Evolutionary conservation across 148 eudicot genomes (phyloP).

Genomic region (Oxyria digyna): DNA sequence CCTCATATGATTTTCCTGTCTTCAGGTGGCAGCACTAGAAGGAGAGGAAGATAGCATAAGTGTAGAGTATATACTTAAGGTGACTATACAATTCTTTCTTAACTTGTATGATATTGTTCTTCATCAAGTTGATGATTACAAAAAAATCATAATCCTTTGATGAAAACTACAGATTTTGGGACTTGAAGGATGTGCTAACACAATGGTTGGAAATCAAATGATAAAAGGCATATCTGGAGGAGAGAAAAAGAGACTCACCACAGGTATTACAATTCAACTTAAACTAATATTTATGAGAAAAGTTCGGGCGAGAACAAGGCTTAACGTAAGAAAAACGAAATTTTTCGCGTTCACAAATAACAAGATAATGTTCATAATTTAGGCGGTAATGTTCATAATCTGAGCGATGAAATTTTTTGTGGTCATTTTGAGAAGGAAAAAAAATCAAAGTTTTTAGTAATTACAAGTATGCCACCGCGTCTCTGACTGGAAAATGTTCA

Average conservation of each 20-base stretch:
- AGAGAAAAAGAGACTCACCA: conserved; percentile 17
- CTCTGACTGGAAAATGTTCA: too few relatives aligned
- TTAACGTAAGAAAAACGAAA: too few relatives aligned
- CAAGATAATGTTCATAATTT: too few relatives aligned
- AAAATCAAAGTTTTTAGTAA: too few relatives aligned
- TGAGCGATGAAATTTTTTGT: too few relatives aligned
- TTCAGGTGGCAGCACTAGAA: neutral
- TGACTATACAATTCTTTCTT: neutral
- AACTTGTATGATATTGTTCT: neutral
- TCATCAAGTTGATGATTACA: neutral
- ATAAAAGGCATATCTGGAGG: conserved; percentile 19
- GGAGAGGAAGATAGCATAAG: conserved; percentile 7
- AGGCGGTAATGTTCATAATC: too few relatives aligned
- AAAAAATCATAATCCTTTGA: neutral
- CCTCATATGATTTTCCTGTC: neutral
- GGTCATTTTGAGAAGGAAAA: too few relatives aligned
- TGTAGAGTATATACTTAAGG: conserved; percentile 8
- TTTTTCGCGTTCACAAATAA: too few relatives aligned
- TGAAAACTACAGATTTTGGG: conserved; percentile 15
- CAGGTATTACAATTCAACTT: too few relatives aligned
- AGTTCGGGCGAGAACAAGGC: too few relatives aligned
- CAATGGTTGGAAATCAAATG: conserved; percentile 20
- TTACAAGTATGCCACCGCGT: too few relatives aligned
- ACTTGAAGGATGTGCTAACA: conserved; percentile 18
- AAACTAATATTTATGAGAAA: too few relatives aligned